Conservation (phyloP, 192 early-diverging fungal species). For the Coemansia sp. region DNA sequence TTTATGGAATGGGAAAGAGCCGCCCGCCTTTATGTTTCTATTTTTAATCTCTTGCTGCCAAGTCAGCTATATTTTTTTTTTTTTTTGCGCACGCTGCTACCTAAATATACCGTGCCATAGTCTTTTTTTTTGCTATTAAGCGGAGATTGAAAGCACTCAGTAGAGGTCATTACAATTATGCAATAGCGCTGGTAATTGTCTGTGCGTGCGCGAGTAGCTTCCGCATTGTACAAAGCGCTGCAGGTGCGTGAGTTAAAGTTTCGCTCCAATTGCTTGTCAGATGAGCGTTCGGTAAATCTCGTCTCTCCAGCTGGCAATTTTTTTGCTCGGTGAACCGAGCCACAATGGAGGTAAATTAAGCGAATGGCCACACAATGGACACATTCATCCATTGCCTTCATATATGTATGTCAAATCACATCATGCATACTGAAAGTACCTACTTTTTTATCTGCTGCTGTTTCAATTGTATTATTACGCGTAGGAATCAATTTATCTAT, state of each 20-base stretch:
- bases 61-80: neutral
- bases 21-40: neutral
- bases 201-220: neutral
- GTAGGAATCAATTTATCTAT: neutral
- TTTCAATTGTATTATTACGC: constrained; percentile 4
- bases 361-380: neutral
- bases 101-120: constrained; percentile 1
- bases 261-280: constrained; percentile 8
- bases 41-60: neutral
- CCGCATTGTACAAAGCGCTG: constrained; percentile 10
- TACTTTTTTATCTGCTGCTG: no score
- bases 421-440: neutral
- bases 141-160: neutral
- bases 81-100: neutral
- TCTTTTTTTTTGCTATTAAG: neutral
- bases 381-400: constrained; percentile 1
- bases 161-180: neutral
- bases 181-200: neutral
- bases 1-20: neutral
- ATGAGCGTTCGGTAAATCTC: constrained; percentile 11
- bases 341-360: constrained; percentile 7
- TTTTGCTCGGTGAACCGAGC: neutral
- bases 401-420: neutral
- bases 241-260: neutral
- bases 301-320: neutral